Evolutionary conservation across 768 basidiomycete genomes (phyloP).

Genomic region (Lentinus brumalis): DNA sequence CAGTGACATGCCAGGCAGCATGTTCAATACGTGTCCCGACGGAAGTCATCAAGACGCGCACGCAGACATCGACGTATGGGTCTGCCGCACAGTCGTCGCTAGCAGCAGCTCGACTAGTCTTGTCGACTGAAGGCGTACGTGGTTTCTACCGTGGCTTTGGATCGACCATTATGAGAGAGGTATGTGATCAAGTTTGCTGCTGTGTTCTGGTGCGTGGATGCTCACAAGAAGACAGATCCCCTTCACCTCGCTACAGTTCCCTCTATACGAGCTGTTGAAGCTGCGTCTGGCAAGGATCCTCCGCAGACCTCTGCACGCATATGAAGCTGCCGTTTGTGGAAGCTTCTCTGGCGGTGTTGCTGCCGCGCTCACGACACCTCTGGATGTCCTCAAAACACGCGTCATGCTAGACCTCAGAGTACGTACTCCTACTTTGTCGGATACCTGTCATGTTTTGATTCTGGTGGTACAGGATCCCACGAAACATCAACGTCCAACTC

Average conservation of each 20-base stretch:
- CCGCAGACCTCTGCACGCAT: slow-evolving; percentile 56
- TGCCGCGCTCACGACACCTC: slow-evolving; percentile 87
- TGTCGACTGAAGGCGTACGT: slow-evolving; percentile 61
- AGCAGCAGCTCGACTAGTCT: slow-evolving; percentile 55
- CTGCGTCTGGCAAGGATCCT: slow-evolving; percentile 55
- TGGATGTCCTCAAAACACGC: slow-evolving; percentile 96
- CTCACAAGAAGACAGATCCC: slow-evolving; percentile 65
- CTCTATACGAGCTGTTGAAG: slow-evolving; percentile 91
- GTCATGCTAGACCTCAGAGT: slow-evolving; percentile 94
- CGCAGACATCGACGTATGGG: slow-evolving; percentile 82
- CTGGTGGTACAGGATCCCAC: slow-evolving; percentile 45
- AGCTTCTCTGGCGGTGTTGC: slow-evolving; percentile 89
- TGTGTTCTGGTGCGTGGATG: not conserved
- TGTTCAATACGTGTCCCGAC: slow-evolving; percentile 95
- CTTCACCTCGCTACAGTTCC: slow-evolving; percentile 95
- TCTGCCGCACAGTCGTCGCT: slow-evolving; percentile 56
- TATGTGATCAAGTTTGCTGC: slow-evolving; percentile 23
- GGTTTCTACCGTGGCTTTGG: slow-evolving; percentile 92
- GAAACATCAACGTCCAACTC: slow-evolving; percentile 53
- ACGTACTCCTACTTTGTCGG: slow-evolving; percentile 25
- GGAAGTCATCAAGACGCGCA: slow-evolving; percentile 93
- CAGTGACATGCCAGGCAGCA: slow-evolving; percentile 56
- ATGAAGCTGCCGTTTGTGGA: slow-evolving; percentile 87
- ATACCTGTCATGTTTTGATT: not conserved
- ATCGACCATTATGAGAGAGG: slow-evolving; percentile 74